Evolutionary conservation across 768 basidiomycete species (phyloP).

Genomic region (Fomitopsis pulvina): DNA sequence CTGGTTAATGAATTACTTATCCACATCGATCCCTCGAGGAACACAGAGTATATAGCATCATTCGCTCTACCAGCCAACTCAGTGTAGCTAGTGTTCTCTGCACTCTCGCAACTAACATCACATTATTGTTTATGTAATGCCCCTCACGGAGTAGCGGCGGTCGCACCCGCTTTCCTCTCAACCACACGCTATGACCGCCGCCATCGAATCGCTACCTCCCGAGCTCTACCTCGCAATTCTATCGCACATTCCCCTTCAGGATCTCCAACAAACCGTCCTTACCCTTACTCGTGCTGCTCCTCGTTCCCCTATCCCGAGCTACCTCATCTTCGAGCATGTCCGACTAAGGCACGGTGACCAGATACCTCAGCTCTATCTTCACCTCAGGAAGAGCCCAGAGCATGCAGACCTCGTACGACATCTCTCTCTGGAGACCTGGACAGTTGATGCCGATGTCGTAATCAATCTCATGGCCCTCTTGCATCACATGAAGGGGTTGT

Average conservation of each 20-base stretch:
- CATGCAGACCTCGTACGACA: slow-evolving; percentile 31
- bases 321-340: slow-evolving; percentile 55
- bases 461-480: slow-evolving; percentile 62
- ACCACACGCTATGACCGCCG: slow-evolving; percentile 2
- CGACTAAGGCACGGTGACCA: slow-evolving; percentile 44
- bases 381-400: slow-evolving; percentile 36
- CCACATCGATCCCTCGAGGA: too few relatives aligned
- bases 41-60: too few relatives aligned
- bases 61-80: too few relatives aligned
- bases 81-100: too few relatives aligned
- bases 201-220: slow-evolving; percentile 37
- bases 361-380: slow-evolving; percentile 47
- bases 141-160: too few relatives aligned
- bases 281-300: slow-evolving; percentile 63
- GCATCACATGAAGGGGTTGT: slow-evolving; percentile 41
- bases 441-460: slow-evolving; percentile 67
- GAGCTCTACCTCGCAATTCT: slow-evolving; percentile 65
- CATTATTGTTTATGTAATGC: too few relatives aligned
- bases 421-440: slow-evolving; percentile 57
- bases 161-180: background rate
- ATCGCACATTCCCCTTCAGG: slow-evolving; percentile 36
- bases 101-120: background rate
- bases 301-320: slow-evolving; percentile 44
- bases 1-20: too few relatives aligned
- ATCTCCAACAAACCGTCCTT: slow-evolving; percentile 46